A percentile compares a stretch with the other conserved stretches of the same genome.
These are phyloP conservation scores for Ceratocystis destructans DNA, from an alignment of 2,329 filamentous ascomycete genomes.

Conservation along the genomic window DNA sequence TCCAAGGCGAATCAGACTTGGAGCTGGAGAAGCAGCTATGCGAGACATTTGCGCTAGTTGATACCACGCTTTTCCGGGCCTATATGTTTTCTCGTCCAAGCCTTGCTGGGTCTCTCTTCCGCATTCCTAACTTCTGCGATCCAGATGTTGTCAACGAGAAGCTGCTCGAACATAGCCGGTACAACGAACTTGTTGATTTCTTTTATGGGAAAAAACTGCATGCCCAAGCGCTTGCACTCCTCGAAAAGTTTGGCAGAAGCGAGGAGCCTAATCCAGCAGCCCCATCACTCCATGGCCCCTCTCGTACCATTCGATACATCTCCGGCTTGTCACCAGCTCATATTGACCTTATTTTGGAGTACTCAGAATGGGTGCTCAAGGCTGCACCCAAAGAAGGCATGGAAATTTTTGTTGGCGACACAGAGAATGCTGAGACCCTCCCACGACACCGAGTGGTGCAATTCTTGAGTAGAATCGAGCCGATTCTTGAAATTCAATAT, in stretches of 20 bases:
- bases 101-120: slow-evolving; percentile 78
- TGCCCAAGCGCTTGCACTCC: slow-evolving; percentile 66
- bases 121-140: slow-evolving; percentile 93
- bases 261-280: slow-evolving; percentile 37
- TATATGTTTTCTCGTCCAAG: slow-evolving; percentile 88
- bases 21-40: slow-evolving; percentile 59
- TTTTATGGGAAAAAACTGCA: slow-evolving; percentile 92
- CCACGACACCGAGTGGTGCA: slow-evolving; percentile 61
- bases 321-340: slow-evolving; percentile 75
- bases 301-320: slow-evolving; percentile 76
- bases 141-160: slow-evolving; percentile 90
- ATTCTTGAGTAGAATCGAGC: slow-evolving; percentile 59
- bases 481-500: slow-evolving; percentile 62
- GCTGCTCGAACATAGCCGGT: slow-evolving; percentile 73
- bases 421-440: slow-evolving; percentile 83
- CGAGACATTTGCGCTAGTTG: slow-evolving; percentile 68
- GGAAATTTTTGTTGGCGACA: slow-evolving; percentile 87
- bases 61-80: slow-evolving; percentile 85
- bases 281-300: slow-evolving; percentile 57
- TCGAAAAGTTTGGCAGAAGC: slow-evolving; percentile 64
- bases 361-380: slow-evolving; percentile 73
- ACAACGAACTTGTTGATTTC: slow-evolving; percentile 93
- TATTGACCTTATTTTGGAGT: slow-evolving; percentile 83
- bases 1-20: slow-evolving; percentile 37
- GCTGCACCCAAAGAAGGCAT: slow-evolving; percentile 63